A percentile compares a stretch with the other conserved stretches of the same genome.
Conservation (phyloP, 495 filamentous ascomycete species). For the Halenospora varia region DNA sequence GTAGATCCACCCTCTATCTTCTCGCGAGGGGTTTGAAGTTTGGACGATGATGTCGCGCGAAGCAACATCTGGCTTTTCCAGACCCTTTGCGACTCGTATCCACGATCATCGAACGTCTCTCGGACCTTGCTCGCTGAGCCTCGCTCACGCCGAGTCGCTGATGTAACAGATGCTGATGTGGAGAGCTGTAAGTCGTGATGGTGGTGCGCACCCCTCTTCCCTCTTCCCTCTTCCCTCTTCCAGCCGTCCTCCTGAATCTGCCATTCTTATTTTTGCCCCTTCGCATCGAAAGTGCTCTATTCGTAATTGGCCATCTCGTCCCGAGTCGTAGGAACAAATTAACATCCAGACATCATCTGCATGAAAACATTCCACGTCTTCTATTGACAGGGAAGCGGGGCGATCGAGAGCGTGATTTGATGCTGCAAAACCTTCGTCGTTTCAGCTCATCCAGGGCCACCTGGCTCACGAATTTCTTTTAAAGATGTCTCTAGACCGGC, state of each 20-base stretch:
- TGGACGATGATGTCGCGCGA: not conserved
- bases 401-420: conserved; percentile 8
- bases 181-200: too few species aligned
- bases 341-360: conserved; percentile 5
- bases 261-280: conserved; percentile 1
- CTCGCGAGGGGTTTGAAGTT: not conserved
- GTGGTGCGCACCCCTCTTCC: too few species aligned
- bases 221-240: too few species aligned
- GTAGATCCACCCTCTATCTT: too few species aligned
- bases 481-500: not conserved
- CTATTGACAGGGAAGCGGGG: not conserved
- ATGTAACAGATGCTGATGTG: not conserved
- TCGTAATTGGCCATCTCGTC: conserved; percentile 1
- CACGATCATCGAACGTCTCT: not conserved
- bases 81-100: not conserved
- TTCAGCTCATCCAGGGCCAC: conserved; percentile 1
- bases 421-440: conserved; percentile 7
- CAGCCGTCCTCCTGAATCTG: not conserved
- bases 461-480: conserved; percentile 1
- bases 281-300: not conserved
- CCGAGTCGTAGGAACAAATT: conserved; percentile 9
- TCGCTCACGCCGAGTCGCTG: not conserved
- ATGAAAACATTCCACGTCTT: not conserved
- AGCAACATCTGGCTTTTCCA: not conserved
- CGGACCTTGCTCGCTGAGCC: not conserved